Conservation (phyloP, 495 filamentous ascomycete species). For the Aspergillus homomorphus region DNA sequence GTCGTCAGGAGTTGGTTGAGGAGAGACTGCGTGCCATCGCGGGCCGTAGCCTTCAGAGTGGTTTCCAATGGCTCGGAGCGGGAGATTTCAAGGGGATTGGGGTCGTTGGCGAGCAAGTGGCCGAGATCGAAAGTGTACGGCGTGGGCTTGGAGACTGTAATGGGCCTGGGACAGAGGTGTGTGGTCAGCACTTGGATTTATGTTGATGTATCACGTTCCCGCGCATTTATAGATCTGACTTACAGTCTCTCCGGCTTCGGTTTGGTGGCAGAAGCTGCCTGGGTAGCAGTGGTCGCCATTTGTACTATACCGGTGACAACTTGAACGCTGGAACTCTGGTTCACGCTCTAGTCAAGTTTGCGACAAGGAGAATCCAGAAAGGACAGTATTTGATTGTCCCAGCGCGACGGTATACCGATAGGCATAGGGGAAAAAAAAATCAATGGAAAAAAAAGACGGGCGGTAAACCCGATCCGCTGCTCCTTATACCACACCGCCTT, state of each 20-base stretch:
- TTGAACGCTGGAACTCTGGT: neutral
- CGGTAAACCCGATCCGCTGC: conserved; percentile 25
- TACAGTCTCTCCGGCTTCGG: conserved; percentile 46
- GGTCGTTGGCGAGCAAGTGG: conserved; percentile 75
- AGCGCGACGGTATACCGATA: neutral
- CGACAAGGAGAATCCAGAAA: neutral
- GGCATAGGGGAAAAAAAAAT: conserved; percentile 6
- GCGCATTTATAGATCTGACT: conserved; percentile 11
- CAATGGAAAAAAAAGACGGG: conserved; percentile 25
- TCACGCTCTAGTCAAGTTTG: neutral
- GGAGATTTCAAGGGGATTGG: conserved; percentile 66
- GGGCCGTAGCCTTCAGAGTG: conserved; percentile 64
- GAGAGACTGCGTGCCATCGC: conserved; percentile 82
- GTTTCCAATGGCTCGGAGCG: conserved; percentile 37
- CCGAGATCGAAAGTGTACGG: conserved; percentile 93
- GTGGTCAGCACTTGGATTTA: conserved; percentile 7
- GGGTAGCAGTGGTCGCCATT: conserved; percentile 28
- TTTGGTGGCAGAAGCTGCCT: conserved; percentile 20
- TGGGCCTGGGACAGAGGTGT: conserved; percentile 33
- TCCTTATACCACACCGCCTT: conserved; percentile 21
- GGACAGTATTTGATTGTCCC: neutral
- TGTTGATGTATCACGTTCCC: neutral
- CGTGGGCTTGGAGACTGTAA: conserved; percentile 75
- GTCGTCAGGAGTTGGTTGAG: conserved; percentile 86
- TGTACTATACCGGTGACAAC: neutral